Conservation (phyloP, 1,139 yeast species). For the Scheffersomyces parashehatae region DNA sequence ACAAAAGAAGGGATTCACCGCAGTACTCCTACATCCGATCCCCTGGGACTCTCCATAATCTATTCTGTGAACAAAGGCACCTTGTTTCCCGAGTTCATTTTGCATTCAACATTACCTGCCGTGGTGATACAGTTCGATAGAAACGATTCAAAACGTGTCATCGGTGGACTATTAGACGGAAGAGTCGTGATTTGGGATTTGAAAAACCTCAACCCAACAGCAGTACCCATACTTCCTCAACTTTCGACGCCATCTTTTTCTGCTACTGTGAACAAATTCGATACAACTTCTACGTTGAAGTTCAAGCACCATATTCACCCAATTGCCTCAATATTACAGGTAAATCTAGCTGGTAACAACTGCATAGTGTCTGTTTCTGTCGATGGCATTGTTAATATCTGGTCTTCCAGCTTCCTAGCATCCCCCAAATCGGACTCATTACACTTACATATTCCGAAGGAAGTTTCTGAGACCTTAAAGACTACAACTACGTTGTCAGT, state of each 20-base stretch:
- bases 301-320: constrained; percentile 12
- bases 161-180: constrained; percentile 42
- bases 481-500: neutral
- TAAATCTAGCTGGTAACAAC: constrained; percentile 24
- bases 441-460: constrained; percentile 9
- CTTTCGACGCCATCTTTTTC: constrained; percentile 26
- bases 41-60: neutral
- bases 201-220: constrained; percentile 9
- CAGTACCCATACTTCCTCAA: constrained; percentile 28
- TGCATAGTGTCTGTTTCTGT: constrained; percentile 32
- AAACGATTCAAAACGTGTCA: constrained; percentile 27
- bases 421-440: constrained; percentile 27
- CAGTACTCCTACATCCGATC: neutral
- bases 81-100: constrained; percentile 48
- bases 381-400: constrained; percentile 38
- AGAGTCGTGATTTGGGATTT: constrained; percentile 44
- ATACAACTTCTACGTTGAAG: constrained; percentile 1
- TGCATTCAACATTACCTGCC: constrained; percentile 42
- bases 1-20: neutral
- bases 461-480: neutral
- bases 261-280: constrained; percentile 4
- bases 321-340: constrained; percentile 17
- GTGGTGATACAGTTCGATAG: constrained; percentile 43
- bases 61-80: neutral
- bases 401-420: constrained; percentile 43